Evolutionary conservation across 2,329 filamentous ascomycete genomes (phyloP).

Genomic region (Stagonosporopsis tanaceti): DNA sequence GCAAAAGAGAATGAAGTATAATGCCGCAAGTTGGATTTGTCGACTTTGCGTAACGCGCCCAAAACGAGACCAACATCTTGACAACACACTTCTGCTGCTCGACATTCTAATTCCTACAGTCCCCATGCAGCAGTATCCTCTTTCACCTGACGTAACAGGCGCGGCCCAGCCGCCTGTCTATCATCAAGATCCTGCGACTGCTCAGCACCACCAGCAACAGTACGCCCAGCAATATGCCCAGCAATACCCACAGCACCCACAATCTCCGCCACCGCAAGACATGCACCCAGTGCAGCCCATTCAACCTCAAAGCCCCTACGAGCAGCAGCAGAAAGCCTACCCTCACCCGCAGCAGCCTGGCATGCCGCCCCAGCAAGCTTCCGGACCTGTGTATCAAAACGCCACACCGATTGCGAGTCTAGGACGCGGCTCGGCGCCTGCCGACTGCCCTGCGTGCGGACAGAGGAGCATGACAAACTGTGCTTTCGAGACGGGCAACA

Average conservation of each 20-base stretch:
- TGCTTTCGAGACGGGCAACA: conserved; percentile 48
- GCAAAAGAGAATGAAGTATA: not conserved
- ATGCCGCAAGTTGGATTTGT: not conserved
- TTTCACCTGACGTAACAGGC: conserved; percentile 40
- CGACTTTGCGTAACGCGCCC: not conserved
- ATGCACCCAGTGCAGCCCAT: not conserved
- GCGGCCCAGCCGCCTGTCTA: conserved; percentile 43
- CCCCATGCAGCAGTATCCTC: conserved; percentile 50
- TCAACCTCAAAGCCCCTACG: conserved; percentile 1
- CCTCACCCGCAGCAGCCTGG: conserved; percentile 33
- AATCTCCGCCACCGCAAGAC: conserved; percentile 37
- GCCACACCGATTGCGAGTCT: conserved; percentile 46
- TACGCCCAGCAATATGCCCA: conserved; percentile 12
- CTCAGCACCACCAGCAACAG: conserved; percentile 27
- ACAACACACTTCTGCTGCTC: not conserved
- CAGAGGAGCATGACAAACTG: conserved; percentile 51
- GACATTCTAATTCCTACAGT: conserved; percentile 34
- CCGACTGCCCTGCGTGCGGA: conserved; percentile 59
- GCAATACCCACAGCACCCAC: conserved; percentile 23
- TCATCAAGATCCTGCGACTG: conserved; percentile 41
- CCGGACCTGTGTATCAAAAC: conserved; percentile 46
- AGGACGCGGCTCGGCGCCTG: conserved; percentile 50
- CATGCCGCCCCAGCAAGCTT: conserved; percentile 46
- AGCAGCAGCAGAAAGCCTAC: conserved; percentile 15
- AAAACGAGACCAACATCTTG: not conserved